Percentiles rank a stretch among this genome's conserved stretches.
Evolutionary conservation across 2,329 filamentous ascomycete genomes (phyloP).

Genomic region (Bipolaris gigantea): DNA sequence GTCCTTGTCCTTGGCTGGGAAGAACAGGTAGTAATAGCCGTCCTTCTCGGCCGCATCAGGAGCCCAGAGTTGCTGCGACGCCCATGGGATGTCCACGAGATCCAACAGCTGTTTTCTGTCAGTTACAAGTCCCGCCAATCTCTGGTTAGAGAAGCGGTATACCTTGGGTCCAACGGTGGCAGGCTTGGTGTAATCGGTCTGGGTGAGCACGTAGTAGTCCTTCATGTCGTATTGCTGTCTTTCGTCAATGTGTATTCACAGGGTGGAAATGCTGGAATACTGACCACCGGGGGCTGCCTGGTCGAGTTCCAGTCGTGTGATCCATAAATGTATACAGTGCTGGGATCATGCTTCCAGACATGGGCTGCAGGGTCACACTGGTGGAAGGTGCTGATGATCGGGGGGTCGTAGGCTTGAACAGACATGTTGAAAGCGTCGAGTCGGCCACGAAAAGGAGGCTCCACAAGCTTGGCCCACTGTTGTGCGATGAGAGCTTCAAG

Average conservation of each 20-base stretch:
- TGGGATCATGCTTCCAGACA: conserved; percentile 10
- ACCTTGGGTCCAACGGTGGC: conserved; percentile 73
- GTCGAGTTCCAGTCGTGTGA: conserved; percentile 11
- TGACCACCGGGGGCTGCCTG: not conserved
- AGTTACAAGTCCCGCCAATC: not conserved
- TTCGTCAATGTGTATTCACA: not conserved
- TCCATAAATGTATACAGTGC: conserved; percentile 11
- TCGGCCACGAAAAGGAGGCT: not conserved
- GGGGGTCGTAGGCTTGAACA: conserved; percentile 10
- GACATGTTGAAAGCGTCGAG: not conserved
- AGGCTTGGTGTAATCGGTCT: conserved; percentile 55
- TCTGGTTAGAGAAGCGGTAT: not conserved
- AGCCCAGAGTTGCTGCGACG: conserved; percentile 75
- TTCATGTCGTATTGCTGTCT: conserved; percentile 74
- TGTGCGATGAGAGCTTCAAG: not conserved
- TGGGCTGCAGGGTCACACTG: conserved; percentile 13
- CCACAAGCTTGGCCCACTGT: not conserved
- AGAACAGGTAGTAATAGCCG: conserved; percentile 73
- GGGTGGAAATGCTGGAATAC: not conserved
- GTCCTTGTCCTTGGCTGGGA: conserved; percentile 70
- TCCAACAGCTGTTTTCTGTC: conserved; percentile 5
- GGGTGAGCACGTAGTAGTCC: conserved; percentile 76
- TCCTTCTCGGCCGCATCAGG: conserved; percentile 70
- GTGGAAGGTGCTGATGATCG: conserved; percentile 11
- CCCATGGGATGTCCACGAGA: conserved; percentile 68